These are phyloP conservation scores for Bimuria novae-zelandiae DNA, from an alignment of 2,329 filamentous ascomycete species.

Conservation along the genomic window DNA sequence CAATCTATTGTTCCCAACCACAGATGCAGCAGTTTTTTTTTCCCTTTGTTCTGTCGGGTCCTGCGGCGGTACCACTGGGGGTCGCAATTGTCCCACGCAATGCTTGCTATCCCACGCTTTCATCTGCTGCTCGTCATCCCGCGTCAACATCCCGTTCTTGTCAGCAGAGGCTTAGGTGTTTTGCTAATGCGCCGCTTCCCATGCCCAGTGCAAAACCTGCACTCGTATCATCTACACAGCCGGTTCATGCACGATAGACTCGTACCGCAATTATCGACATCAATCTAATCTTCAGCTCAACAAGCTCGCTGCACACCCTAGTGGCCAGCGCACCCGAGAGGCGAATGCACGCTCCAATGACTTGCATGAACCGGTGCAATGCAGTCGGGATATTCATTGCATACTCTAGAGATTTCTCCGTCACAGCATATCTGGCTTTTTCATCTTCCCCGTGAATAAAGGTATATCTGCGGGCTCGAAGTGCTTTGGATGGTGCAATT, in stretches of 20 bases:
- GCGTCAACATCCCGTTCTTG: neutral
- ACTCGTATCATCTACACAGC: neutral
- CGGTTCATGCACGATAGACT: neutral
- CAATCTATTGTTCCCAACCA: constrained; percentile 18
- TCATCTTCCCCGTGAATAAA: too few relatives aligned
- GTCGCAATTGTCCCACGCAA: neutral
- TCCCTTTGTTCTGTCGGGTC: neutral
- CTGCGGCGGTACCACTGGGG: neutral
- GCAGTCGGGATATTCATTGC: neutral
- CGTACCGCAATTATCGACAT: neutral
- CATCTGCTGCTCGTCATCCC: neutral
- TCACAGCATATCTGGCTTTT: too few relatives aligned
- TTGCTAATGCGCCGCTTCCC: too few relatives aligned
- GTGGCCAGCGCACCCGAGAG: neutral
- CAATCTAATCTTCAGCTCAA: neutral
- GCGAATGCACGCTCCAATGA: constrained; percentile 10
- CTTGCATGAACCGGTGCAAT: constrained; percentile 10
- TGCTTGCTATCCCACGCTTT: neutral
- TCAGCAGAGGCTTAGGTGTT: neutral
- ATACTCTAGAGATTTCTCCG: too few relatives aligned
- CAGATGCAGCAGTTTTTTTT: constrained; percentile 20
- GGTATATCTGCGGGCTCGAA: too few relatives aligned
- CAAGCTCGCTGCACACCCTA: neutral
- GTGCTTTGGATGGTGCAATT: too few relatives aligned
- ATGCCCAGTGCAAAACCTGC: neutral